phyloP scores from a whole-genome alignment of 148 eudicot species.

The Heliosperma pusillum region DNA sequence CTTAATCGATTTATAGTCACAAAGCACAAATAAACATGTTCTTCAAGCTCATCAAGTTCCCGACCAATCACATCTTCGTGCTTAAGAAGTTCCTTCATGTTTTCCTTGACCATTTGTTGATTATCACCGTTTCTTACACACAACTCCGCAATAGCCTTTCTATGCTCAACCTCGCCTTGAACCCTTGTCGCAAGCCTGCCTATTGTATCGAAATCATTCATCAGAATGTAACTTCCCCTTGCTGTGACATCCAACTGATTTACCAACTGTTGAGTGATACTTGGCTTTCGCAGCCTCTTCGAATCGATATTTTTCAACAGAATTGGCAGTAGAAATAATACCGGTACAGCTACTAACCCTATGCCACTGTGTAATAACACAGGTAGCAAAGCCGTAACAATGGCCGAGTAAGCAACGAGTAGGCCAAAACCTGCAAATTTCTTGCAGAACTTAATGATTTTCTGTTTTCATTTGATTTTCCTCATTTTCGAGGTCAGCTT shows the following conservation, averaged over 20 bases:
- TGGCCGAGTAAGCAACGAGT: too few relatives aligned
- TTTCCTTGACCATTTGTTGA: constrained; percentile 47
- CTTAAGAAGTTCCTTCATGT: constrained; percentile 40
- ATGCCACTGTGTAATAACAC: constrained; percentile 25
- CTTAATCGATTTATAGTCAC: constrained; percentile 66
- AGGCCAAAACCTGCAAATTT: too few relatives aligned
- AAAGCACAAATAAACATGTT: constrained; percentile 62
- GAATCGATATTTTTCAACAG: constrained; percentile 21
- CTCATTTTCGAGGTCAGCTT: too few relatives aligned
- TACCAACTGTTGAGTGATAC: constrained; percentile 23
- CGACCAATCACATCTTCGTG: constrained; percentile 42
- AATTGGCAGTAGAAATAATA: constrained; percentile 8
- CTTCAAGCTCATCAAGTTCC: constrained; percentile 72
- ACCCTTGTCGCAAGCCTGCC: constrained; percentile 54
- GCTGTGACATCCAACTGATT: constrained; percentile 60
- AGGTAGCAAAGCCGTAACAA: constrained; percentile 35
- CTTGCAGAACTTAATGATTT: too few relatives aligned
- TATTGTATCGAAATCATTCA: constrained; percentile 64
- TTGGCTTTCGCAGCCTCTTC: constrained; percentile 13
- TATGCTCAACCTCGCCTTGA: constrained; percentile 60
- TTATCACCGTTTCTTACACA: constrained; percentile 45
- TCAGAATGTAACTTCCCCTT: constrained; percentile 51
- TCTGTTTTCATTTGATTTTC: too few relatives aligned
- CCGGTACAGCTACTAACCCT: too few relatives aligned
- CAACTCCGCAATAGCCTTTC: constrained; percentile 39